These are phyloP conservation scores for Tetracentron sinense DNA, from an alignment of 164 flowering plant genomes.

Conservation along the genomic window DNA sequence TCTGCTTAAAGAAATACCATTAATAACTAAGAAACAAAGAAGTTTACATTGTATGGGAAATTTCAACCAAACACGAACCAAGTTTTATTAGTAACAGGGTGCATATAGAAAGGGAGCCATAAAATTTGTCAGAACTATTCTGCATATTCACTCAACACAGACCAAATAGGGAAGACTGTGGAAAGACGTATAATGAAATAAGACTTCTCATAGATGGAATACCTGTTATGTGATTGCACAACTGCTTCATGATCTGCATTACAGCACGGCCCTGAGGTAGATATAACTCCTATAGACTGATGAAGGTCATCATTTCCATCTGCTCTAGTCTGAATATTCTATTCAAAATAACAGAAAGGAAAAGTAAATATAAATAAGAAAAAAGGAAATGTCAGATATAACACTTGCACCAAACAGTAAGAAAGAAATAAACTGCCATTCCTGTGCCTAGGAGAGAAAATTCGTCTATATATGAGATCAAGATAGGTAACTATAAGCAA, in stretches of 20 bases:
- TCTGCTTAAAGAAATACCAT: constrained; percentile 25
- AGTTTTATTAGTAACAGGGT: constrained; percentile 1
- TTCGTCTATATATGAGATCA: too few species aligned
- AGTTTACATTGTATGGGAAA: constrained; percentile 2
- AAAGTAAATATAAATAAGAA: not conserved
- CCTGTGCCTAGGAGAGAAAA: too few species aligned
- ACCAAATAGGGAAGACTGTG: constrained; percentile 4
- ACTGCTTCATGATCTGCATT: constrained; percentile 31
- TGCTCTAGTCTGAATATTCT: constrained; percentile 36
- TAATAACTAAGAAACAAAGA: constrained; percentile 11
- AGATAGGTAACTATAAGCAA: too few species aligned
- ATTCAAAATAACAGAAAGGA: not conserved
- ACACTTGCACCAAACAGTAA: too few species aligned
- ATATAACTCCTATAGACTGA: constrained; percentile 21
- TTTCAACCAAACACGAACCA: not conserved
- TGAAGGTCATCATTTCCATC: constrained; percentile 44
- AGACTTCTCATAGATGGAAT: constrained; percentile 2
- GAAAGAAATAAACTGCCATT: too few species aligned
- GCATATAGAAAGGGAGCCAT: not conserved
- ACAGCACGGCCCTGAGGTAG: constrained; percentile 22
- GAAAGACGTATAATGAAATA: not conserved
- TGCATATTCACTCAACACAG: not conserved
- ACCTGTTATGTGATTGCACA: constrained; percentile 43
- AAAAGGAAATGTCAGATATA: not conserved
- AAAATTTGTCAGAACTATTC: not conserved